Percentiles rank a stretch among this genome's conserved stretches.
Conservation (phyloP, 257 asterid genomes). For the Nicotiana tomentosiformis region DNA sequence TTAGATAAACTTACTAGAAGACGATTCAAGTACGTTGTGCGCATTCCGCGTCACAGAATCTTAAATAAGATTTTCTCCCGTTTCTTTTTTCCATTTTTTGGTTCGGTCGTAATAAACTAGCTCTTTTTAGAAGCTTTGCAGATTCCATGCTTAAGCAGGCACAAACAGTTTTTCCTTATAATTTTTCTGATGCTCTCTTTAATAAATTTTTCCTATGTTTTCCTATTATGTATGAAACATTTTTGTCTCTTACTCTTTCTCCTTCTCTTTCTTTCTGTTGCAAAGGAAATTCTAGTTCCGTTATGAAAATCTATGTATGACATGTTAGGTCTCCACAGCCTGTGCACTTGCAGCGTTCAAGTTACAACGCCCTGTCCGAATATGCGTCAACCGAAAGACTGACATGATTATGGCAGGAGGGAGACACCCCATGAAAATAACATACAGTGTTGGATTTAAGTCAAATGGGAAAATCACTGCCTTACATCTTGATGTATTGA, state of each 20-base stretch:
- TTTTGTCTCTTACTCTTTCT: not conserved
- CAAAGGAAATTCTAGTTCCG: not conserved
- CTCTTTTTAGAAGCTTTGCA: not conserved
- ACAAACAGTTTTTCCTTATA: not conserved
- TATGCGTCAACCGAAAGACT: constrained; percentile 55
- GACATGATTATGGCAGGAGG: constrained; percentile 77
- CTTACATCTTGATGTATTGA: constrained; percentile 52
- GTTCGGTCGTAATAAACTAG: not conserved
- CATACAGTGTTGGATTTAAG: constrained; percentile 61
- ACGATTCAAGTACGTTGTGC: not conserved
- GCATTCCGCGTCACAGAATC: not conserved
- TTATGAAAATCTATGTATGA: not conserved
- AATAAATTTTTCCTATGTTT: not conserved
- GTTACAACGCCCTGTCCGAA: constrained; percentile 59
- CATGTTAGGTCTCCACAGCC: constrained; percentile 54
- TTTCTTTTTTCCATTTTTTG: not conserved
- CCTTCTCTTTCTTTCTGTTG: not conserved
- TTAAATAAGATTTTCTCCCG: not conserved
- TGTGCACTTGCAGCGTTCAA: constrained; percentile 81
- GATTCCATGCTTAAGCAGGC: not conserved
- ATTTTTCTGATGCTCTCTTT: not conserved
- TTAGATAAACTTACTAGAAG: not conserved
- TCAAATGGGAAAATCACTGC: constrained; percentile 73
- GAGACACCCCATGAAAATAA: constrained; percentile 78
- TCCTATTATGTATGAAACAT: not conserved